A percentile compares a stretch with the other conserved stretches of the same genome.
phyloP scores from a whole-genome alignment of 2,329 filamentous ascomycete species.

The Xylaria sp. region DNA sequence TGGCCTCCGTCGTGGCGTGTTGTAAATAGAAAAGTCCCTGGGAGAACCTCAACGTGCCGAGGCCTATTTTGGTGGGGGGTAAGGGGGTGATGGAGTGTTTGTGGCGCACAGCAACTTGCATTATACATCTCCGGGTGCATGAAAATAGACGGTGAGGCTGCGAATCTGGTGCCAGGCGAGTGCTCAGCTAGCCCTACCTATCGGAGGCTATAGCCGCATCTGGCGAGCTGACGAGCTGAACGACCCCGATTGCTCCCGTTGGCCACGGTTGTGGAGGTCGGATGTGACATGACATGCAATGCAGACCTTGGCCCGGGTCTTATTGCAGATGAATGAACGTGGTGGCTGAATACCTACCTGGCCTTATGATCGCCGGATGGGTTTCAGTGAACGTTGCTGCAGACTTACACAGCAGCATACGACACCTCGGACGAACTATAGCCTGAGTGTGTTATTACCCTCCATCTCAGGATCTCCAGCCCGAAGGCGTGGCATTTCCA shows the following conservation, averaged over 20 bases:
- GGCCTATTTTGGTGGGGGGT: neutral
- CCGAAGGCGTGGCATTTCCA: neutral
- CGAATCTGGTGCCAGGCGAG: conserved; percentile 4
- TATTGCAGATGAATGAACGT: conserved; percentile 1
- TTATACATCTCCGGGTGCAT: neutral
- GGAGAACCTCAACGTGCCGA: neutral
- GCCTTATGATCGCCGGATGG: neutral
- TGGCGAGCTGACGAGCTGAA: conserved; percentile 26
- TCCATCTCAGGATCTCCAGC: conserved; percentile 13
- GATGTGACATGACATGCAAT: conserved; percentile 16
- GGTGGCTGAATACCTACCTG: conserved; percentile 4
- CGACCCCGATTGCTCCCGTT: conserved; percentile 1
- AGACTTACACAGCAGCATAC: too few relatives aligned
- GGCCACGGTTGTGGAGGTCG: conserved; percentile 7
- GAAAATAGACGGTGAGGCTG: neutral
- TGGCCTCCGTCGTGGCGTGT: conserved; percentile 14
- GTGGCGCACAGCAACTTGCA: neutral
- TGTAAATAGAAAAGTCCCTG: neutral
- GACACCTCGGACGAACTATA: conserved; percentile 3
- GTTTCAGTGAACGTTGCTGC: neutral
- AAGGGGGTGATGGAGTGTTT: neutral
- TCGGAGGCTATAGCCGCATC: conserved; percentile 22
- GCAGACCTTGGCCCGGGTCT: neutral
- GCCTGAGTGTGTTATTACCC: conserved; percentile 11
- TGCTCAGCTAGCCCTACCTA: conserved; percentile 27